Evolutionary conservation across 2,329 filamentous ascomycete species (phyloP), one percentile per base, ranked within the genome.

Genomic region (Pseudogymnoascus sp.): DNA sequence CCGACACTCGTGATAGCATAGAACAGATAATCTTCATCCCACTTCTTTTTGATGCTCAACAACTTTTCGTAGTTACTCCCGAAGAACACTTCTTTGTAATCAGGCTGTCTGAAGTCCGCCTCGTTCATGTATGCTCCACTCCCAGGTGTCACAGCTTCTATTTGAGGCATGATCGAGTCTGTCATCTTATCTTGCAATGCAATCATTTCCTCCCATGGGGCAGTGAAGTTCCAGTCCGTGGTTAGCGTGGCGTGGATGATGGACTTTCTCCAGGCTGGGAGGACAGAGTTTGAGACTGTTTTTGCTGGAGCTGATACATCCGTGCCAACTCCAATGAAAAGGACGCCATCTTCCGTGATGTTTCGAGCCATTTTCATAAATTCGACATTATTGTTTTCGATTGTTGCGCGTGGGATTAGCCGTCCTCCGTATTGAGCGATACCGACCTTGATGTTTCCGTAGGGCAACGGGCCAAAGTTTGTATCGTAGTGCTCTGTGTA

Each of bases 71-170:
- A 82, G 62, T 80, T 80, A 1, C 15, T 60, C 1, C 79, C 80
- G 64, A 75, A 82, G 66, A 80, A 81, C 2, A 66, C 69, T 9
- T 73, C 33, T 67, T 80, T 71, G 68, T 73, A 81, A 38, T 76
- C 64, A 0, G 71, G 71, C 66, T 80, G 72, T 35, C 70, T 69
- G 57, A 78, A 77, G 67, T 81, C 75, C 2, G 76, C 79, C 70
- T 84, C 81, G 65, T 81, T 82, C 73, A 79, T 72, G 68, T 81
- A 81, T 1, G 75, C 70, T 2, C 76, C 78, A 7, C 73, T 71
- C 0, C 72, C 73, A 0, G 77, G 76, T 0, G 77, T 77, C 5
- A 75, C 70, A 2, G 65, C 70, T 63, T 74, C 71, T 12, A 77
- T 66, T 58, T 67, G 68, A 15, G 70, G 70, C 58, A 71, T 66